phyloP scores from a whole-genome alignment of 495 filamentous ascomycete species.

The Aspergillus leporis region DNA sequence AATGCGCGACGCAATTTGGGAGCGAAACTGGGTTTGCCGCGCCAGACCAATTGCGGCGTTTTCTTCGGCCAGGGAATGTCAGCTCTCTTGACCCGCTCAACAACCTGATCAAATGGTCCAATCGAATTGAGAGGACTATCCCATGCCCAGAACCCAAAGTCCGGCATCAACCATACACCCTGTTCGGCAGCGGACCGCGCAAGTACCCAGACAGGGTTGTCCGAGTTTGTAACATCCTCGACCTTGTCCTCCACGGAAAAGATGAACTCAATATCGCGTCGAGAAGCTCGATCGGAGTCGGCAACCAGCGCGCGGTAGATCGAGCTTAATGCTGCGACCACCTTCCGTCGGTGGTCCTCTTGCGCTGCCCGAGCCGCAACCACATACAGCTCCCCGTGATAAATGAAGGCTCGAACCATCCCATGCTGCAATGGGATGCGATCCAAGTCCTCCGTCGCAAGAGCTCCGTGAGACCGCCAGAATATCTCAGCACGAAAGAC shows the following conservation, averaged over 20 bases:
- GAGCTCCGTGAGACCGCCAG: constrained; percentile 30
- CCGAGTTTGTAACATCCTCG: constrained; percentile 39
- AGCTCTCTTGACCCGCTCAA: constrained; percentile 42
- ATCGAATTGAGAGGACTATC: constrained; percentile 59
- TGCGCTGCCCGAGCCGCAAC: constrained; percentile 34
- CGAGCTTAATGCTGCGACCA: constrained; percentile 45
- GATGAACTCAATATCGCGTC: constrained; percentile 66
- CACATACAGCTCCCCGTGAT: constrained; percentile 39
- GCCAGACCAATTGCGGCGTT: constrained; percentile 63
- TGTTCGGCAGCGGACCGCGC: constrained; percentile 39
- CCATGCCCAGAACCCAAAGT: constrained; percentile 79
- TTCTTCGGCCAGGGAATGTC: constrained; percentile 51
- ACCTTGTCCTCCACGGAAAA: constrained; percentile 55
- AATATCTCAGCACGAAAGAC: constrained; percentile 35
- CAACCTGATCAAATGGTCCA: constrained; percentile 58
- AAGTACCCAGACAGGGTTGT: constrained; percentile 56
- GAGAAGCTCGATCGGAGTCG: constrained; percentile 39
- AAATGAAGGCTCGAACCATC: constrained; percentile 39
- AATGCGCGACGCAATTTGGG: constrained; percentile 49
- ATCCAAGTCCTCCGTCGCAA: constrained; percentile 35
- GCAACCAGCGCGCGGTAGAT: constrained; percentile 47
- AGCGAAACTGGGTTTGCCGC: constrained; percentile 55
- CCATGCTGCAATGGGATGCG: constrained; percentile 28
- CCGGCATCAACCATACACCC: constrained; percentile 70
- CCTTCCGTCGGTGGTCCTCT: constrained; percentile 46